Evolutionary conservation across 441 rosid species (phyloP), one percentile per base, ranked within the genome.

Genomic region (Eruca vesicaria): DNA sequence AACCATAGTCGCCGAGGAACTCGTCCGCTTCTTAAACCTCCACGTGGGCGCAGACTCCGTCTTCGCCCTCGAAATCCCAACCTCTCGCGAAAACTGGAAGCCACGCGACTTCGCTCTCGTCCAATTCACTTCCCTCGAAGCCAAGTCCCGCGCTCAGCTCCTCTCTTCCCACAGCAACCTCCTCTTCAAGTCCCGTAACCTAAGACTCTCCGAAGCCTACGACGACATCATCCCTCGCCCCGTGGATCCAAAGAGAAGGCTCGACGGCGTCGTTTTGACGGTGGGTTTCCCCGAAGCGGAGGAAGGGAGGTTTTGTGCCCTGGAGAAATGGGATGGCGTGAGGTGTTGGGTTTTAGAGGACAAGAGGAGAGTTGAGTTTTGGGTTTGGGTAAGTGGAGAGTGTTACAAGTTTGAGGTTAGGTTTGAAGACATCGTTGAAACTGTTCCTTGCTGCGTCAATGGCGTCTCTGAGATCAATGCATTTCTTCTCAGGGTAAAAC

Each of bases 301-400:
- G 15, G 71, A 78, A 68, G 63, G 52, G 26, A 56, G 76, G 69
- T 45, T 93, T 23, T 79, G 82, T 77, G 91, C 84, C 63, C 70
- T 95, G 78, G 92, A 89, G 73, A 78, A 52, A 10, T 90, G 91
- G 93, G 82, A 82, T 32, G 85, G 87, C 8, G 94, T 89, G 12
- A 88, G 91, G 80, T 87, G 86, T n/a, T 95, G 98, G 99, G 28
- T 90, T 31, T 75, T 93, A 91, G 93, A 91, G 8, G 97, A 87
- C 78, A 85, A 84, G 80, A 79, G 83, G 62, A 86, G 86, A 76
- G 66, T 87, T 9, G 98, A 95, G 85, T 87, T 93, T 35, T 91
- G 97, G 96, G 79, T 89, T 60, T 79, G 79, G 84, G 84, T 71
- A 2, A 35, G 71, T 41, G 80, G 59, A 9, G 87, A 84, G 6